These are phyloP conservation scores for Akanthomyces dipterigenus DNA, from an alignment of 2,329 filamentous ascomycete genomes.

Conservation along the genomic window DNA sequence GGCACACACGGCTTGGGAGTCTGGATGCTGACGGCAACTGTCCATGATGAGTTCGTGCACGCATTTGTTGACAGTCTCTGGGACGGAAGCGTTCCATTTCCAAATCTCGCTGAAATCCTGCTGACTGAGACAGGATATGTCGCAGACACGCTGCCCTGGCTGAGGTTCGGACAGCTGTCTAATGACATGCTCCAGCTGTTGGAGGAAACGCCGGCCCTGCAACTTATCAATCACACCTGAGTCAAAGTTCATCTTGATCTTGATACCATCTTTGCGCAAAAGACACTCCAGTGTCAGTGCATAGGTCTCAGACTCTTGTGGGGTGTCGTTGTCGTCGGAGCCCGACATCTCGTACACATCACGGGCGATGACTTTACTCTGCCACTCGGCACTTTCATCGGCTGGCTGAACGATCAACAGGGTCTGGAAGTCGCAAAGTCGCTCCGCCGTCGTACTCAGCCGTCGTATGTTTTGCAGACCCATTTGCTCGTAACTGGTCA, in stretches of 20 bases:
- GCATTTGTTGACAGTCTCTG: not conserved
- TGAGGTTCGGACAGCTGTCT: conserved; percentile 8
- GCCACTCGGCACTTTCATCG: not conserved
- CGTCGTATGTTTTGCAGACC: conserved; percentile 11
- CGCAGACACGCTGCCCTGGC: not conserved
- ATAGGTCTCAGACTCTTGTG: conserved; percentile 6
- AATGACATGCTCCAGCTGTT: conserved; percentile 11
- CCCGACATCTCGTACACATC: not conserved
- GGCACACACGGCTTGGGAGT: not conserved
- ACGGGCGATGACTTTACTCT: not conserved
- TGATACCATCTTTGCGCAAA: not conserved
- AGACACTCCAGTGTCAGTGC: conserved; percentile 8
- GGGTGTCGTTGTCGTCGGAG: not conserved
- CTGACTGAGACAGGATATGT: not conserved
- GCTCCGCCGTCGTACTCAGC: not conserved
- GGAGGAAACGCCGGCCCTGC: not conserved
- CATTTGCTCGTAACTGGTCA: conserved; percentile 10
- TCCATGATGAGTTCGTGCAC: not conserved
- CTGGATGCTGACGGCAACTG: not conserved
- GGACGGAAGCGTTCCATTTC: not conserved
- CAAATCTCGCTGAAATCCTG: not conserved
- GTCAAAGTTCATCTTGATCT: not conserved
- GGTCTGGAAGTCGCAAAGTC: conserved; percentile 9
- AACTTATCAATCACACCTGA: conserved; percentile 9
- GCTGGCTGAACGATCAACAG: conserved; percentile 11